Evolutionary conservation across 352 stramenopile species (phyloP).

Genomic region (Phytopythium oedochilum): DNA sequence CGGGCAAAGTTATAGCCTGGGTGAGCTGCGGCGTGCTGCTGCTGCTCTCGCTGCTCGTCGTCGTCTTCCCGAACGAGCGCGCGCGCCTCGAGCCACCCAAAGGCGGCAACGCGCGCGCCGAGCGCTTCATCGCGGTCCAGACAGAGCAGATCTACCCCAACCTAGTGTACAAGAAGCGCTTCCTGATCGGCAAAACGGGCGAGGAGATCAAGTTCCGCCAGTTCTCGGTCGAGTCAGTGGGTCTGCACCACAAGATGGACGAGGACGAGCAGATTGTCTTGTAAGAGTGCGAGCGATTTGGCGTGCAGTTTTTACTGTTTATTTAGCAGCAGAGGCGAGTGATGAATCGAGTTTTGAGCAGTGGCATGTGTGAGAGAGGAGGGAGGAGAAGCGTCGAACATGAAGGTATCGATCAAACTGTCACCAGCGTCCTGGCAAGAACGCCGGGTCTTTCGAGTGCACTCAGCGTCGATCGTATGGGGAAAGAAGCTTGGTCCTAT

Average conservation of each 20-base stretch:
- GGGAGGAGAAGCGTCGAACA: too few relatives aligned
- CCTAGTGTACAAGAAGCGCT: slow-evolving; percentile 76
- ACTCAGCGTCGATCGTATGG: slow-evolving; percentile 6
- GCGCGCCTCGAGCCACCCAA: slow-evolving; percentile 38
- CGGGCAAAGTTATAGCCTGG: slow-evolving; percentile 47
- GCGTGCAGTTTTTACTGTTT: not conserved
- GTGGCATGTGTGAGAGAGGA: too few relatives aligned
- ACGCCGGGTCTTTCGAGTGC: slow-evolving; percentile 6
- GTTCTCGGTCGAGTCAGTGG: slow-evolving; percentile 58
- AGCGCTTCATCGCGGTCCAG: slow-evolving; percentile 62
- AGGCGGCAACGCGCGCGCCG: slow-evolving; percentile 47
- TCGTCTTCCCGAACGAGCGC: slow-evolving; percentile 48
- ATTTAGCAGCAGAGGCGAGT: not conserved
- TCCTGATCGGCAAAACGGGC: slow-evolving; percentile 61
- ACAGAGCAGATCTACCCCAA: slow-evolving; percentile 74
- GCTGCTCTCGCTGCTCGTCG: slow-evolving; percentile 39
- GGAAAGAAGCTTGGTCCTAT: slow-evolving; percentile 9
- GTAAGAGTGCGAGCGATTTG: slow-evolving; percentile 8
- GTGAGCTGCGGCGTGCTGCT: slow-evolving; percentile 34
- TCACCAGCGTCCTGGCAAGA: slow-evolving; percentile 8
- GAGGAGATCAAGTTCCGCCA: slow-evolving; percentile 72
- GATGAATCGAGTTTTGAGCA: too few relatives aligned
- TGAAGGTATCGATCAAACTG: slow-evolving; percentile 7
- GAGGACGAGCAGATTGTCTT: slow-evolving; percentile 65
- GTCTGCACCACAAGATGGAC: slow-evolving; percentile 62